A percentile compares a stretch with the other conserved stretches of the same genome.
Conservation (phyloP, 2,329 filamentous ascomycete species). For the Penicillium sp. region DNA sequence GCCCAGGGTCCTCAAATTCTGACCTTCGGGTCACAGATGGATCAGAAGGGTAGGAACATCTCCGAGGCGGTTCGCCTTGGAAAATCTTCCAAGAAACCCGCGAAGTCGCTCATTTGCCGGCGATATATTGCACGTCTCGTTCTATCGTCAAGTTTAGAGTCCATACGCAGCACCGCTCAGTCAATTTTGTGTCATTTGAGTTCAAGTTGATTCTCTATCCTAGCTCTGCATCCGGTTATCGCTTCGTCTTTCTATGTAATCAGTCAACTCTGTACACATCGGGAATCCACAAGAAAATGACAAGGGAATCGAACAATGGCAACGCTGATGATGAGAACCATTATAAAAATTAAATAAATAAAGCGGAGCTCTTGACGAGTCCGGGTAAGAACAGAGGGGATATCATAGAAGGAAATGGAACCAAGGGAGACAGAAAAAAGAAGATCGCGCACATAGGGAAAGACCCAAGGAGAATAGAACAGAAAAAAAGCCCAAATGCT, state of each 20-base stretch:
- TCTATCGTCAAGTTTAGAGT: too few relatives aligned
- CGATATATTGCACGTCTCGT: too few relatives aligned
- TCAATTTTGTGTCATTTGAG: slow-evolving; percentile 18
- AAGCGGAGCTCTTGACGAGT: slow-evolving; percentile 30
- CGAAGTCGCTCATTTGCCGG: too few relatives aligned
- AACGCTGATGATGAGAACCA: slow-evolving; percentile 21
- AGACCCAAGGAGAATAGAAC: slow-evolving; percentile 17
- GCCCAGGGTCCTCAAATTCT: not conserved
- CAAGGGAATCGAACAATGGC: slow-evolving; percentile 17
- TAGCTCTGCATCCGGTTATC: slow-evolving; percentile 2
- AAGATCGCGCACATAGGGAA: slow-evolving; percentile 19
- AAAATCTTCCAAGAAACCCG: too few relatives aligned
- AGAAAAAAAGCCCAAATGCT: slow-evolving; percentile 36
- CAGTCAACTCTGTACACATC: slow-evolving; percentile 18
- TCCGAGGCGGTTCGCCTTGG: too few relatives aligned
- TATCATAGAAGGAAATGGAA: slow-evolving; percentile 40
- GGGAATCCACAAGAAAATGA: slow-evolving; percentile 15
- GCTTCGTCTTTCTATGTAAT: slow-evolving; percentile 10
- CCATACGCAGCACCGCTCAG: not conserved
- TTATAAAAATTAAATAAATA: slow-evolving; percentile 32
- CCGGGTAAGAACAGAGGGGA: slow-evolving; percentile 42
- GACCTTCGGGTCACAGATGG: too few relatives aligned
- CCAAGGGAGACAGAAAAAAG: slow-evolving; percentile 18
- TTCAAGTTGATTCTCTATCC: slow-evolving; percentile 17
- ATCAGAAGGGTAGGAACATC: too few relatives aligned